Base-by-base conservation (phyloP, 148 eudicot species). In the Amaranthus palmeri region DNA sequence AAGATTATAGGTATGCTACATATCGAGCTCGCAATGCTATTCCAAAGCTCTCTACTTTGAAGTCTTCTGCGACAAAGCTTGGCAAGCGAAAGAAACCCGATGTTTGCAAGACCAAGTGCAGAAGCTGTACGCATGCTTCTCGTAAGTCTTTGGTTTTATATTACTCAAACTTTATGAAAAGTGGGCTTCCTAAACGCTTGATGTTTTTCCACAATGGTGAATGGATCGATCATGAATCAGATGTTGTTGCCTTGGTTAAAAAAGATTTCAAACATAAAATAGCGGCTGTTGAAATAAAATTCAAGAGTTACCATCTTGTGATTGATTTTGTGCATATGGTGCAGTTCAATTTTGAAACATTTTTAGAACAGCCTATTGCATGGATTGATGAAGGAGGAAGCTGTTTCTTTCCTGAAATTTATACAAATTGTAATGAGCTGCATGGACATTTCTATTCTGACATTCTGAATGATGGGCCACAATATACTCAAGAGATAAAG, bases 301-400 rank as follows among this genome's bases (percentile, higher is more conserved):
- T 88, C 36, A 61, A 79, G 58, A 84, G 83, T 51, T 68, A 63
- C 58, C 79, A 70, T 66, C 76, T 85, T 70, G 11, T 92, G 18
- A 60, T 95, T 54, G 97, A 95, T 73, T 88, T 95, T 76, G 79
- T 89, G 67, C 92, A 78, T 74, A 95, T 91, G 99, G 81, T 81
- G 65, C 83, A 80, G 70, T 47, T 95, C 65, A 87, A 95, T 81
- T 56, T 90, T 74, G 76, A 76, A 62, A 83, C 88, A 49, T 90
- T 89, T 52, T 46, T 66, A 59, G 84, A 82, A 76, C 83, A 81
- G 71, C 86, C 97, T 61, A 81, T 95, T 71, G 96, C 97, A 4
- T 95, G 99, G 99, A 91, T 95, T 81, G 99, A 91, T 82, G 93
- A 89, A 63, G 81, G 70, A 13, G 99, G 87, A n/a, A 64, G 76